Conservation (phyloP, 2,329 filamentous ascomycete species). For the Incumbomyces delicatus region DNA sequence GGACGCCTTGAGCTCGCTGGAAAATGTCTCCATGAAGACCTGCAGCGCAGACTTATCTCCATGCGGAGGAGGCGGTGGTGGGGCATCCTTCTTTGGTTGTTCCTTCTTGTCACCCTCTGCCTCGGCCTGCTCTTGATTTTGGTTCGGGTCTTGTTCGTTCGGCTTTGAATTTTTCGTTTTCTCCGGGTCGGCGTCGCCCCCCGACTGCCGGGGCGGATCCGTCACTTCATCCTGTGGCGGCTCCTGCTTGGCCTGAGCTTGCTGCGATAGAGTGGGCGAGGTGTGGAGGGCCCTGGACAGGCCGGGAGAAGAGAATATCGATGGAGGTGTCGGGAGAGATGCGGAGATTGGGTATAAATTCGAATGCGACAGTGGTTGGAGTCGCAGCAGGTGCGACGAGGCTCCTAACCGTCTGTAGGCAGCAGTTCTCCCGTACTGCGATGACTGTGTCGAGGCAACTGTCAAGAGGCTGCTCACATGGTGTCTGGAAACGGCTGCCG, state of each 20-base stretch:
- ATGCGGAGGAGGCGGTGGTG: conserved; percentile 83
- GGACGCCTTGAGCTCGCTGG: conserved; percentile 85
- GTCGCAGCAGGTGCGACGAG: not conserved
- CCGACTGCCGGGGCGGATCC: conserved; percentile 17
- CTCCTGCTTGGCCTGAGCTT: conserved; percentile 18
- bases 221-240: conserved; percentile 16
- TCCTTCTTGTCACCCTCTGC: conserved; percentile 46
- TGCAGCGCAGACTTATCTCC: conserved; percentile 98
- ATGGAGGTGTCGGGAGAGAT: conserved; percentile 10
- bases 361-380: not conserved
- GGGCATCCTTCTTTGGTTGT: conserved; percentile 50
- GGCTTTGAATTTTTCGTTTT: conserved; percentile 34
- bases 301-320: not conserved
- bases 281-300: conserved; percentile 15
- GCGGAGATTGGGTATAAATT: not conserved
- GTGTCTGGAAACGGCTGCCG: conserved; percentile 15
- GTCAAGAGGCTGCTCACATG: conserved; percentile 18
- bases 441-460: conserved; percentile 10
- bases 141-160: conserved; percentile 33
- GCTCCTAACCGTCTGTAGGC: conserved; percentile 2
- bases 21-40: conserved; percentile 95
- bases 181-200: conserved; percentile 27
- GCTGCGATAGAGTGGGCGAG: conserved; percentile 13
- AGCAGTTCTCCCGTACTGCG: conserved; percentile 5
- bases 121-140: conserved; percentile 29